Evolutionary conservation across 306 rosid genomes (phyloP).

Genomic region (Trifolium pratense): DNA sequence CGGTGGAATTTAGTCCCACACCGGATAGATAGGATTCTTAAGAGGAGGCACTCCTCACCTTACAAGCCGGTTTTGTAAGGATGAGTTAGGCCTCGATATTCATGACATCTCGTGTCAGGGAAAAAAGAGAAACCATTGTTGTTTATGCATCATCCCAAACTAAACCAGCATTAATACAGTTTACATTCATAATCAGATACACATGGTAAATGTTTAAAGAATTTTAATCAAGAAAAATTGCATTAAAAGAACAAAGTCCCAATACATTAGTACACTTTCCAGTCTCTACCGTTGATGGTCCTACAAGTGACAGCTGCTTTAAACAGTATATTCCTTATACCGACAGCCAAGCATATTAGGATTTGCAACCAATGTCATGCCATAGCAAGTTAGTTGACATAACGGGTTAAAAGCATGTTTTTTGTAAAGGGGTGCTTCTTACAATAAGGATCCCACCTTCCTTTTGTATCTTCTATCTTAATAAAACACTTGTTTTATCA

Average conservation of each 20-base stretch:
- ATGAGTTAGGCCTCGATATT: too few relatives aligned
- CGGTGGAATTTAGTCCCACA: too few relatives aligned
- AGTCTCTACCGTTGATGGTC: constrained; percentile 1
- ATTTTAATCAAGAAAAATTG: background rate
- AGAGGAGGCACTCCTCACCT: too few relatives aligned
- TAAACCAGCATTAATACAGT: background rate
- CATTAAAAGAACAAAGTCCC: constrained; percentile 1
- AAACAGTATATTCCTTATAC: background rate
- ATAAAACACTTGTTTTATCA: background rate
- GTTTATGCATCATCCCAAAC: constrained; percentile 14
- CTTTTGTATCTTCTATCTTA: background rate
- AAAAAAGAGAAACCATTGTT: constrained; percentile 3
- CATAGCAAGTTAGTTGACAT: constrained; percentile 1
- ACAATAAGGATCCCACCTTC: background rate
- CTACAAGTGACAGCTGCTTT: constrained; percentile 12
- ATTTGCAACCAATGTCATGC: background rate
- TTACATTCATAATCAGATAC: constrained; percentile 1
- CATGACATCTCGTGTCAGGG: constrained; percentile 6
- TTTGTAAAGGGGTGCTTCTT: background rate
- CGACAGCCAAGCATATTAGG: background rate
- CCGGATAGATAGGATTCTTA: too few relatives aligned
- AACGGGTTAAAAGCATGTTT: background rate
- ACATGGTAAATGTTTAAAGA: background rate
- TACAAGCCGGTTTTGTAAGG: too few relatives aligned
- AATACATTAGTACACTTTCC: constrained; percentile 8